Evolutionary conservation across 73 alveolate genomes (phyloP).

Genomic region (Uronychia binucleata): DNA sequence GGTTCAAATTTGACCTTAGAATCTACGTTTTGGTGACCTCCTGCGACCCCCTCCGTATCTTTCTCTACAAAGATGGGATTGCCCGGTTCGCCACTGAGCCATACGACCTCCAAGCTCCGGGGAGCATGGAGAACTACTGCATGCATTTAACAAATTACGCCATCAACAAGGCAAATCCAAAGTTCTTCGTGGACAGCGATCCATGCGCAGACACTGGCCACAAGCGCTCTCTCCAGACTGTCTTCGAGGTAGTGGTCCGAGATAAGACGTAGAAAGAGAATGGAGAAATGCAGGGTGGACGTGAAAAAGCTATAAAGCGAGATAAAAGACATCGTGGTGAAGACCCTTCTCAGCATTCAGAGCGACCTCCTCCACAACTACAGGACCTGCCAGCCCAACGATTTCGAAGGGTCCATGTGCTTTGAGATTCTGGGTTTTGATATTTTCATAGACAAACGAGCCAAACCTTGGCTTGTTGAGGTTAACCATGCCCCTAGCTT

Average conservation of each 20-base stretch:
- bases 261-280: neutral
- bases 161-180: slow-evolving; percentile 69
- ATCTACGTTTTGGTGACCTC: slow-evolving; percentile 79
- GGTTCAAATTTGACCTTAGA: slow-evolving; percentile 83
- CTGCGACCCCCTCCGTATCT: slow-evolving; percentile 83
- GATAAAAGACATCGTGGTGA: slow-evolving; percentile 19
- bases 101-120: slow-evolving; percentile 44
- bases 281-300: neutral
- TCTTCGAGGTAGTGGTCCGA: neutral
- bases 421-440: slow-evolving; percentile 59
- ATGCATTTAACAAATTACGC: slow-evolving; percentile 90
- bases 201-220: slow-evolving; percentile 63
- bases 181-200: slow-evolving; percentile 26
- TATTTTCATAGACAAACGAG: slow-evolving; percentile 18
- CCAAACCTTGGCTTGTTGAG: slow-evolving; percentile 36
- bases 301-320: neutral
- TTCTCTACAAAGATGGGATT: slow-evolving; percentile 80
- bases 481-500: slow-evolving; percentile 57
- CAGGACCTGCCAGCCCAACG: slow-evolving; percentile 37
- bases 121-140: slow-evolving; percentile 63
- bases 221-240: slow-evolving; percentile 10
- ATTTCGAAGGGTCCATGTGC: slow-evolving; percentile 32
- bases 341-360: slow-evolving; percentile 15
- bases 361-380: slow-evolving; percentile 10
- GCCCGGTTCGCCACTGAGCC: slow-evolving; percentile 88